A percentile compares a stretch with the other conserved stretches of the same genome.
These are phyloP conservation scores for Thalassiosira exigua DNA, from an alignment of 352 stramenopile genomes.

Conservation along the genomic window DNA sequence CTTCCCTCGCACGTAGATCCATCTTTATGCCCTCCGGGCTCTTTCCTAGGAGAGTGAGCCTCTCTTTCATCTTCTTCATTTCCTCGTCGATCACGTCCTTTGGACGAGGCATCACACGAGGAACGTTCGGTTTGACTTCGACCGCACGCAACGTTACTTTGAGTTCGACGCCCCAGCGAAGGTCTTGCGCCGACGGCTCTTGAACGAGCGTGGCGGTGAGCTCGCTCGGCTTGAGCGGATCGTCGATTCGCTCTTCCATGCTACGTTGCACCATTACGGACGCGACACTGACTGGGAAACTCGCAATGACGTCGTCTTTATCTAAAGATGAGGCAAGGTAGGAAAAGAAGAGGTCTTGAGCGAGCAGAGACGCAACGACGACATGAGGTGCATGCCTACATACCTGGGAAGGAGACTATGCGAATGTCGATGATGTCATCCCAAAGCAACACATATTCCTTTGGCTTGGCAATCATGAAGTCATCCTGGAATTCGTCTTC, in stretches of 20 bases:
- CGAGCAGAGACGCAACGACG: not conserved
- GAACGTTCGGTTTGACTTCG: constrained; percentile 52
- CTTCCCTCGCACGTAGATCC: constrained; percentile 39
- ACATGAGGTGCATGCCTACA: not conserved
- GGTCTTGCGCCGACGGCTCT: constrained; percentile 47
- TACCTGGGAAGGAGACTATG: constrained; percentile 56
- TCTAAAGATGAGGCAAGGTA: constrained; percentile 2
- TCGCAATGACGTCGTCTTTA: constrained; percentile 55
- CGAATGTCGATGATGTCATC: constrained; percentile 62
- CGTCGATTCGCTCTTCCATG: constrained; percentile 45
- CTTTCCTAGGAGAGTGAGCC: constrained; percentile 34
- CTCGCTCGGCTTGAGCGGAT: constrained; percentile 51
- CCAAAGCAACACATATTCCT: constrained; percentile 46
- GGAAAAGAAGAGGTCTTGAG: not conserved
- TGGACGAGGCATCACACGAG: constrained; percentile 17
- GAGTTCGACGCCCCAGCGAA: constrained; percentile 58
- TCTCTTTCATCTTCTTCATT: constrained; percentile 34
- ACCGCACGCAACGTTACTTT: constrained; percentile 60
- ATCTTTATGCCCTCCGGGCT: constrained; percentile 33
- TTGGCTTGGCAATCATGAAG: constrained; percentile 28
- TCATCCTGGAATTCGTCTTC: constrained; percentile 16
- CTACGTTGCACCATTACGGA: constrained; percentile 52
- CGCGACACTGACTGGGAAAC: constrained; percentile 58
- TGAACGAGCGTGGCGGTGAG: constrained; percentile 57
- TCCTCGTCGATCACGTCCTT: constrained; percentile 30